Evolutionary conservation across 2,329 filamentous ascomycete genomes (phyloP), one percentile per base, ranked within the genome.

Genomic region (Paraphaeosphaeria minitans): DNA sequence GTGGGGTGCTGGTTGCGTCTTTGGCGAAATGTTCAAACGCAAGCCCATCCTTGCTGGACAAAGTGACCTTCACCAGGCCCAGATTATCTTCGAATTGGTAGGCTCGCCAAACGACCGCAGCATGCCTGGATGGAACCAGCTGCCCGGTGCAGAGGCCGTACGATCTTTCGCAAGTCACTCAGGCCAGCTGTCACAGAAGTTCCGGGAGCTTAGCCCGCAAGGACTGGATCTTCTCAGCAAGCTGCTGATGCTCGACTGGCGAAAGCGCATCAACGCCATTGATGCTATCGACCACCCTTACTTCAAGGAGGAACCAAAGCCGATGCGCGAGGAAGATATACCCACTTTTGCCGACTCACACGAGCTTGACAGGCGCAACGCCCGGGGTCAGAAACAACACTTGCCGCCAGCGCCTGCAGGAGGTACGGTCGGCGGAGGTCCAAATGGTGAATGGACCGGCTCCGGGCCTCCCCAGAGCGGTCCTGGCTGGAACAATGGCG

Each of bases 1-100:
- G 79, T 99, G 95, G 95, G 95, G 95, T 68, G 94, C 97, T 66
- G 95, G 94, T n/a, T 99, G 95, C 73, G 93, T 99, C 2, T 97
- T 99, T 78, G 95, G 93, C 53, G 95, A 99, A 75, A 99, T 99
- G 94, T 89, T 97, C 64, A 87, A 92, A 68, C 89, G 92, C 39
- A 96, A 94, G 75, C 95, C 95, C 0, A 98, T 99, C 54, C 83
- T 99, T 45, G 87, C 93, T 8, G 95, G 95, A 13, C 92, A 92
- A 65, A 96, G 90, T 68, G 95, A 99, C 72, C 79, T 87, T 7
- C 89, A 97, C 71, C 95, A 99, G 77, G 87, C 96, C 13, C 90
- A 97, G 13, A 87, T 97, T 48, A 98, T 99, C 58, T 99, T 96
- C 79, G 91, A 93, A 64, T 84, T 99, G 41, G 90, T 97, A 65